These are phyloP conservation scores for Aspergillus sergii DNA, from an alignment of 2,329 filamentous ascomycete species.

Conservation along the genomic window DNA sequence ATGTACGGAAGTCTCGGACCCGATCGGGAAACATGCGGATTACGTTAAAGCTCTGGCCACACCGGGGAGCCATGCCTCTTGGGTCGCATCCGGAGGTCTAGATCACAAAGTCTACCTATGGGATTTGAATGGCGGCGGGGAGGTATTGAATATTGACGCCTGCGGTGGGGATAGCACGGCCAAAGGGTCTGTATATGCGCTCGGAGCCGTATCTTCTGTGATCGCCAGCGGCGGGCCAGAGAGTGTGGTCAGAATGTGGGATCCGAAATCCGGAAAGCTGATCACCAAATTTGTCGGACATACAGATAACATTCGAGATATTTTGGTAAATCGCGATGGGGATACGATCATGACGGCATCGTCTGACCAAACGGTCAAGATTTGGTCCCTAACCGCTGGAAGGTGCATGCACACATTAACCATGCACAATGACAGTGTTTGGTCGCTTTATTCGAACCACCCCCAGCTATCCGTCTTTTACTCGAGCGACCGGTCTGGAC, in stretches of 20 bases:
- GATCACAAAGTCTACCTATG: conserved; percentile 91
- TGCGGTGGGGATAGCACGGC: conserved; percentile 76
- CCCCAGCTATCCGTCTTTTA: conserved; percentile 88
- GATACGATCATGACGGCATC: conserved; percentile 93
- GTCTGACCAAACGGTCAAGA: conserved; percentile 94
- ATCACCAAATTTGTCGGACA: conserved; percentile 97
- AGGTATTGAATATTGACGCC: conserved; percentile 79
- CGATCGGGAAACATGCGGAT: conserved; percentile 90
- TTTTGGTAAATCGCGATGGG: conserved; percentile 84
- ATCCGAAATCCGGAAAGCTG: conserved; percentile 81
- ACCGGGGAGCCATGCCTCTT: conserved; percentile 69
- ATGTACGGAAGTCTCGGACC: conserved; percentile 67
- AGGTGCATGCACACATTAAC: conserved; percentile 97
- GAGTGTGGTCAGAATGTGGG: conserved; percentile 89
- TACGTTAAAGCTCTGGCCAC: conserved; percentile 94
- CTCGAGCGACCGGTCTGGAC: conserved; percentile 86
- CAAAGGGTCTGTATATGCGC: conserved; percentile 93
- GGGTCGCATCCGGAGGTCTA: conserved; percentile 91
- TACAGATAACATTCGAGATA: conserved; percentile 89
- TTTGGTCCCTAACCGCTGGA: conserved; percentile 94
- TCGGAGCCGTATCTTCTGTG: conserved; percentile 77
- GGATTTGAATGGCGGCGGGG: conserved; percentile 86
- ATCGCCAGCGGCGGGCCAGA: conserved; percentile 93
- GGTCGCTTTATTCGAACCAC: conserved; percentile 89
- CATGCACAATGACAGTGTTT: conserved; percentile 98